A percentile compares a stretch with the other conserved stretches of the same genome.
Evolutionary conservation across 2,329 filamentous ascomycete genomes (phyloP).

Genomic region (Talaromyces albobiverticillius): DNA sequence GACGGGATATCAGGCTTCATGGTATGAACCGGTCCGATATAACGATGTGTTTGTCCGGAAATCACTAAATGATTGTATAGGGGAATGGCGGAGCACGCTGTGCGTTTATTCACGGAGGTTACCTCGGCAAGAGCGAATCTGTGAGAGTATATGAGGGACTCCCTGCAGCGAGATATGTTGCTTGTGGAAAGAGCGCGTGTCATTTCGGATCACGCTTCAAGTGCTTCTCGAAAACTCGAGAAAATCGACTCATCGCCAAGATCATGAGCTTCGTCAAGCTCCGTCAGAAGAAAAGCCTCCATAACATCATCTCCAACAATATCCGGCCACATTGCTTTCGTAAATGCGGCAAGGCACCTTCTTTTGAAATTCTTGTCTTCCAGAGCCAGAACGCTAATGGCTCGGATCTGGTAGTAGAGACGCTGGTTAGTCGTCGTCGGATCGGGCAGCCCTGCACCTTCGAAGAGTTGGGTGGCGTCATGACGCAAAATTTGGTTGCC

Average conservation of each 20-base stretch:
- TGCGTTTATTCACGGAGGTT: constrained; percentile 11
- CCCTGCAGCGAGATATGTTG: no score
- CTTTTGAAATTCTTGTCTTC: constrained; percentile 2
- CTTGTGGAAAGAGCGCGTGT: no score
- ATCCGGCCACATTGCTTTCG: not conserved
- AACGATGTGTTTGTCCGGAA: not conserved
- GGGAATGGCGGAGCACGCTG: constrained; percentile 2
- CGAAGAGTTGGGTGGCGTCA: not conserved
- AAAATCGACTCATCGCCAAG: not conserved
- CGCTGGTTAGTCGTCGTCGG: not conserved
- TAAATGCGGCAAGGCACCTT: constrained; percentile 1
- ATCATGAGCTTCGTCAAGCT: not conserved
- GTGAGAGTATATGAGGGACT: not conserved
- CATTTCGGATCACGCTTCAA: not conserved
- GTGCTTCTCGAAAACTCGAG: not conserved
- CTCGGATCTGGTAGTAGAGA: constrained; percentile 2
- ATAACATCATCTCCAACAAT: constrained; percentile 2
- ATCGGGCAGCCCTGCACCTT: not conserved
- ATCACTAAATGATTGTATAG: not conserved
- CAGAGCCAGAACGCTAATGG: not conserved
- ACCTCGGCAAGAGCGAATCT: not conserved
- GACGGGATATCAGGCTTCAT: not conserved
- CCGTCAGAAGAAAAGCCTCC: constrained; percentile 1
- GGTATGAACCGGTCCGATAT: no score
- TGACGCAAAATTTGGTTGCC: not conserved